phyloP scores from a whole-genome alignment of 2,329 filamentous ascomycete species.

The Xylaria sp. region DNA sequence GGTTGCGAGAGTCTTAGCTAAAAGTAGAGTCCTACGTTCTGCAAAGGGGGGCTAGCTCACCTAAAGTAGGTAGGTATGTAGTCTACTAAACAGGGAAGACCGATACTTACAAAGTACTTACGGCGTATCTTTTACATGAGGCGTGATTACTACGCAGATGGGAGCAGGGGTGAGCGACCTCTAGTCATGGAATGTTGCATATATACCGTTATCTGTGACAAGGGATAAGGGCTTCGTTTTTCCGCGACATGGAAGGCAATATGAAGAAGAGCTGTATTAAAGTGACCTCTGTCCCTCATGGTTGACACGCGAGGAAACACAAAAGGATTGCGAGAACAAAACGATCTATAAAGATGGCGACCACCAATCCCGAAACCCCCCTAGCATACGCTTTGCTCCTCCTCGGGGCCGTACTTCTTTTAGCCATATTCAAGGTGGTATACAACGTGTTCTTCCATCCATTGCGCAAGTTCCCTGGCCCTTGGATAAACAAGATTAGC shows the following conservation, averaged over 20 bases:
- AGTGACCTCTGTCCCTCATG: not conserved
- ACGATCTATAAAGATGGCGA: not conserved
- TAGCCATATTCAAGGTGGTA: not conserved
- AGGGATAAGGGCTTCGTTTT: not conserved
- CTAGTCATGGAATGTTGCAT: not conserved
- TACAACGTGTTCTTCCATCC: not conserved
- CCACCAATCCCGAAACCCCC: not conserved
- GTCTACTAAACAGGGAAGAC: not conserved
- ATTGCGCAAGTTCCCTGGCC: not conserved
- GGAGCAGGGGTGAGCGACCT: not conserved
- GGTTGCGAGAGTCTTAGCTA: not conserved
- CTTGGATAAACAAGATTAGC: not conserved
- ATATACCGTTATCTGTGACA: not conserved
- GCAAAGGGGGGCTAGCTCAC: no score
- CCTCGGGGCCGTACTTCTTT: not conserved
- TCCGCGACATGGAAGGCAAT: not conserved
- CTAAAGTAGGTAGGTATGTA: not conserved
- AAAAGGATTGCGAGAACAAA: not conserved
- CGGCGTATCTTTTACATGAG: not conserved
- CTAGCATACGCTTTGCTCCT: not conserved
- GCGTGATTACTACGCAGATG: not conserved
- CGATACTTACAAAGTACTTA: not conserved
- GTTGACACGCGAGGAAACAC: not conserved
- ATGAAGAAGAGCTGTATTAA: not conserved
- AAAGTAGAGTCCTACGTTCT: not conserved